Conservation (phyloP, 805 yeast genomes). For the Yarrowia sp. region DNA sequence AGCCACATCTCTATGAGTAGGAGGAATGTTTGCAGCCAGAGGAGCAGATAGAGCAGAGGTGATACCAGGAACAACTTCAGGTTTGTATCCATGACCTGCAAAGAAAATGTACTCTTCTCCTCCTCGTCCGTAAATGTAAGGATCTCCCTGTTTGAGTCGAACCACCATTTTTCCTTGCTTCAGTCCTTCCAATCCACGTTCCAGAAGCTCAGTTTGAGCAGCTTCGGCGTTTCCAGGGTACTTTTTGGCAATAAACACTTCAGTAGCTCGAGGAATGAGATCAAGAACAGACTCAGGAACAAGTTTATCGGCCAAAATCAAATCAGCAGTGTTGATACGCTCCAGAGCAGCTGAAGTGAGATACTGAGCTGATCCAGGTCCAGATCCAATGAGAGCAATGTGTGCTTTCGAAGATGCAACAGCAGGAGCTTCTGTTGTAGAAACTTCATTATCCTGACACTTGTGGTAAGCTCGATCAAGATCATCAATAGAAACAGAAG, state of each 20-base stretch:
- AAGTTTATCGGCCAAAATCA: slow-evolving; percentile 83
- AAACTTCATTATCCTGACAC: neutral
- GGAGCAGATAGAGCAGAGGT: slow-evolving; percentile 90
- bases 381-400: slow-evolving; percentile 86
- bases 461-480: slow-evolving; percentile 46
- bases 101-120: slow-evolving; percentile 86
- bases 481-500: slow-evolving; percentile 58
- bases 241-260: slow-evolving; percentile 81
- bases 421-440: neutral
- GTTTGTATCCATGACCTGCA: slow-evolving; percentile 61
- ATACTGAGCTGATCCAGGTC: slow-evolving; percentile 84
- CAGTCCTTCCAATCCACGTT: slow-evolving; percentile 66
- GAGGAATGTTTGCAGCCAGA: slow-evolving; percentile 75
- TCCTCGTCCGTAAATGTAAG: slow-evolving; percentile 93
- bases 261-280: slow-evolving; percentile 72
- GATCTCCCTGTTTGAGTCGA: slow-evolving; percentile 93
- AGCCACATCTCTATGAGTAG: slow-evolving; percentile 87
- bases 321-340: slow-evolving; percentile 77
- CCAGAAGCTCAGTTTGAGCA: slow-evolving; percentile 81
- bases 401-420: slow-evolving; percentile 44
- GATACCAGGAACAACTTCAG: slow-evolving; percentile 80
- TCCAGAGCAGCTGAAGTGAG: slow-evolving; percentile 79
- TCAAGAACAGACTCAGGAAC: slow-evolving; percentile 87
- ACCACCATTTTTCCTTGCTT: slow-evolving; percentile 73
- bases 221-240: slow-evolving; percentile 96